These are phyloP conservation scores for Lagenidium giganteum DNA, from an alignment of 352 stramenopile species.

Conservation along the genomic window DNA sequence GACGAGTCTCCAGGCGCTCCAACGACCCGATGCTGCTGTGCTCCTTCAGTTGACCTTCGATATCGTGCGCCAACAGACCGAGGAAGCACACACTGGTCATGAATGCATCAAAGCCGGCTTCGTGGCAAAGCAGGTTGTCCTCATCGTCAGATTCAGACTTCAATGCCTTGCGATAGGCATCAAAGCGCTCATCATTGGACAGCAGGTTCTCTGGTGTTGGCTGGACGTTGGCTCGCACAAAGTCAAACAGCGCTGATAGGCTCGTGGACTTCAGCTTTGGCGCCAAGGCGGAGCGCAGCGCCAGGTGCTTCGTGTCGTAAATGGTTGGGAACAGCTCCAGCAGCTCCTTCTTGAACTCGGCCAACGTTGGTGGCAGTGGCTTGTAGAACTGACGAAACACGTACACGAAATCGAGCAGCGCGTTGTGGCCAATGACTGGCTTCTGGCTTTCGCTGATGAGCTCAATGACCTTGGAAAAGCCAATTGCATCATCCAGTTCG, in stretches of 20 bases:
- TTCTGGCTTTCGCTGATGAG: slow-evolving; percentile 67
- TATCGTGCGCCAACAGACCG: slow-evolving; percentile 52
- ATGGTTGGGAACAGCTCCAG: slow-evolving; percentile 67
- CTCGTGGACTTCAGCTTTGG: slow-evolving; percentile 57
- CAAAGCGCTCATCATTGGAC: slow-evolving; percentile 44
- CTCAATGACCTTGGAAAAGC: slow-evolving; percentile 78
- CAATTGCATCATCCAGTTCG: slow-evolving; percentile 65
- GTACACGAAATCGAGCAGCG: slow-evolving; percentile 81
- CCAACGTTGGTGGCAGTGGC: slow-evolving; percentile 57
- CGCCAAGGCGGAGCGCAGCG: slow-evolving; percentile 42
- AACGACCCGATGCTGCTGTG: slow-evolving; percentile 20
- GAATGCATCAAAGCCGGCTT: slow-evolving; percentile 84
- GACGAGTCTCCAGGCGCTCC: slow-evolving; percentile 26
- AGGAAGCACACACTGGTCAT: slow-evolving; percentile 82
- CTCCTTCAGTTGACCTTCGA: slow-evolving; percentile 34
- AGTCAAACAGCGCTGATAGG: slow-evolving; percentile 66
- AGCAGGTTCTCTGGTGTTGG: slow-evolving; percentile 48
- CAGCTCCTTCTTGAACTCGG: slow-evolving; percentile 69
- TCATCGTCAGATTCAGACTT: slow-evolving; percentile 39
- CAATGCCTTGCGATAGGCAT: slow-evolving; percentile 56
- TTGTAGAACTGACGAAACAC: slow-evolving; percentile 82
- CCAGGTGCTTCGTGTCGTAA: slow-evolving; percentile 77
- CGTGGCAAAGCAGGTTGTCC: slow-evolving; percentile 62
- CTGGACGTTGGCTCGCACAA: slow-evolving; percentile 66
- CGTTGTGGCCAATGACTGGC: slow-evolving; percentile 77